phyloP scores from a whole-genome alignment of 345 rosid species.

The Hibiscus trionum region DNA sequence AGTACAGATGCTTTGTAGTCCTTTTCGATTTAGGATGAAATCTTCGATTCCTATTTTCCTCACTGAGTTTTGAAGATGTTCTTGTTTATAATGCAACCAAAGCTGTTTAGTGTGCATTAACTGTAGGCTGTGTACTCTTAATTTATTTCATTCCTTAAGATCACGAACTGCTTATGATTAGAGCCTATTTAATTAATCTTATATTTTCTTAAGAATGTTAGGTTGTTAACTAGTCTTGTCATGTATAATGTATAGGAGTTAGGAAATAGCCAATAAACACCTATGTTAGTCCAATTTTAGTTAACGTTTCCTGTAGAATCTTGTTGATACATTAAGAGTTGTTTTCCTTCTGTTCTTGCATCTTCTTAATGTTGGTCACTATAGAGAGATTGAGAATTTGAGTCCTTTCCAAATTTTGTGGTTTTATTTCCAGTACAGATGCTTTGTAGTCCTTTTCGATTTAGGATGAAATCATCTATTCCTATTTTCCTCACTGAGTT shows the following conservation, averaged over 20 bases:
- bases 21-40: not conserved
- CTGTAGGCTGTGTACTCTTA: not conserved
- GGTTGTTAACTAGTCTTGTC: not conserved
- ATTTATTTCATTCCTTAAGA: not conserved
- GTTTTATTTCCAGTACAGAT: not conserved
- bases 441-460: not conserved
- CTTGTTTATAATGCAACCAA: not conserved
- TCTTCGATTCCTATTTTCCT: not conserved
- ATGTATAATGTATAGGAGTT: not conserved
- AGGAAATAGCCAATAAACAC: not conserved
- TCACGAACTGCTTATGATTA: not conserved
- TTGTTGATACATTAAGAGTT: not conserved
- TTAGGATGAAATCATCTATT: not conserved
- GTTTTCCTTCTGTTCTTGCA: not conserved
- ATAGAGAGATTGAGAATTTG: not conserved
- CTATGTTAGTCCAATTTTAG: not conserved
- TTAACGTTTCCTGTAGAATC: not conserved
- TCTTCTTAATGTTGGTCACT: not conserved
- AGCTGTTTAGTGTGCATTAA: not conserved
- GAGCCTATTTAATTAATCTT: not conserved
- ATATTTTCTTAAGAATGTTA: not conserved
- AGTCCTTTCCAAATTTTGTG: not conserved
- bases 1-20: not conserved
- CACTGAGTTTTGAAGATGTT: not conserved
- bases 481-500: not conserved